Evolutionary conservation across 2,329 filamentous ascomycete species (phyloP), one percentile per base, ranked within the genome.

Genomic region (Aureobasidium sp.): DNA sequence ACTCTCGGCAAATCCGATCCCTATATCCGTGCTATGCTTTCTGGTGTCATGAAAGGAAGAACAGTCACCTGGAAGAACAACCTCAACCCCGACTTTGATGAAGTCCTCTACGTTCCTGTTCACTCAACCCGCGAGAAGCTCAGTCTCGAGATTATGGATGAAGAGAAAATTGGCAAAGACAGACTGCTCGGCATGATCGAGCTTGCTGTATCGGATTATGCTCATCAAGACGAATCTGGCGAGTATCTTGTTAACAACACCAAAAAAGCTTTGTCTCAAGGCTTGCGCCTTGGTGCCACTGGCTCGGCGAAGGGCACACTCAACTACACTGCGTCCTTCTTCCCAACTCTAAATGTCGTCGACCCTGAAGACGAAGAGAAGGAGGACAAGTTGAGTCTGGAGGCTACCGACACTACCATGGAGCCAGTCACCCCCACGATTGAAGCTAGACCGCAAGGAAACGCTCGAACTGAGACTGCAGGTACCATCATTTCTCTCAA

Each of bases 61-160:
- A 98, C 96, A 3, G 96, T 99, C 59, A 98, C 95, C 0, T 97
- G 96, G 84, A 91, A 94, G 76, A 99, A 97, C 80, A 97, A 98
- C 68, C 88, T 99, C 66, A 94, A 97, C 76, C 96, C 96, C 2
- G 92, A 96, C 62, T 99, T 93, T 91, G 94, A 99, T 74, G 96
- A 99, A 79, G 90, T 99, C 29, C 87, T 98, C 27, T 99, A 99
- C 75, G 87, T 99, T 1, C 95, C 97, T 1, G 88, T 99, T 66
- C 95, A 98, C 77, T 94, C 91, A 9, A 74, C 87, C 18, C 91
- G 93, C 38, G 96, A 99, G 77, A 94, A 92, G 74, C 84, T 99
- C 36, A 90, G 90, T 1, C 81, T 99, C 23, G 96, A 99, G 78
- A 94, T 98, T 70, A 97, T 99, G 95, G 96, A 99, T 73, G 90